Base-by-base conservation (phyloP, 2,329 filamentous ascomycete genomes). In the Talaromyces marneffei region DNA sequence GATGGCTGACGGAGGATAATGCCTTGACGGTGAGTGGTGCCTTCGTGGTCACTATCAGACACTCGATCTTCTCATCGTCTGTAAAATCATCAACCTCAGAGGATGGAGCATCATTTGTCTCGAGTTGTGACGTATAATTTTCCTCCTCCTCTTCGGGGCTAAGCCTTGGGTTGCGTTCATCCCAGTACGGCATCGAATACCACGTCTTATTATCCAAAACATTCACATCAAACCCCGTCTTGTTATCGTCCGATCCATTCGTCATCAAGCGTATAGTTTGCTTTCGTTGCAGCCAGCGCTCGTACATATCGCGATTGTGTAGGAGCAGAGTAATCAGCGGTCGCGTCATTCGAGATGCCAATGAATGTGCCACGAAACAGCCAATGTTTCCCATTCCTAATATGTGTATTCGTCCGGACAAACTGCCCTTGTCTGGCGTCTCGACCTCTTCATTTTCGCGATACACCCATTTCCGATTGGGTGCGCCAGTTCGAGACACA, bases 261-360 rank as follows among this genome's bases (percentile, higher is more conserved):
- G 69, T 71, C 52, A 71, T 72, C 52, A 79, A 64, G 2, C 73
- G 66, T 44, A 80, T 59, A 18, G 67, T 69, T 54, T 68, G 68
- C 56, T 71, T 72, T 33, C 65, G 68, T 37, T 64, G 68, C 59
- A 71, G 67, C 67, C 74, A 78, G 2, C 66, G 62, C 6, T 70
- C 66, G 53, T 76, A 77, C 40, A 75, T 63, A 12, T 72, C 68
- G 37, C 74, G 73, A 37, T 79, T 81, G 69, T 92, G 89, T 37
- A 96, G 81, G n/a, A 96, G 82, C 5, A 97, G 81, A 0, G 91
- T 93, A 39, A 96, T 83, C 0, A 89, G 89, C 4, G 91, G 90
- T 2, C 83, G 81, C 20, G 83, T 75, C 7, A 80, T 78, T 8
- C 86, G 78, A 20, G 83, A 80, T 23, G 85, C 83, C 10, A 97